Evolutionary conservation across 169 alveolate genomes (phyloP).

Genomic region (Plasmodium cynomolgi): DNA sequence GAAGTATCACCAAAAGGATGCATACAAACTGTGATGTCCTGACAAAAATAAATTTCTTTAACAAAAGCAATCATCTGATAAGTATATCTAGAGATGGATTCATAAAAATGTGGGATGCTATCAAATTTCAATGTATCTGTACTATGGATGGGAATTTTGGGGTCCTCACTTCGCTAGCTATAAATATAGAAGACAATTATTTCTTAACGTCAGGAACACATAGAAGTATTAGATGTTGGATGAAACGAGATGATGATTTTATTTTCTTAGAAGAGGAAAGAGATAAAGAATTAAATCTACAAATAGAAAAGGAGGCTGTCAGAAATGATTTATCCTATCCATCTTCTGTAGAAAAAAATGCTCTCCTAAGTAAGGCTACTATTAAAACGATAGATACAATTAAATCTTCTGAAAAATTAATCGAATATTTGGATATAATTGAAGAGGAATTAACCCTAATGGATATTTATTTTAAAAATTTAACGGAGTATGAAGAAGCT

Average conservation of each 20-base stretch:
- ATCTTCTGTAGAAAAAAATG: constrained; percentile 81
- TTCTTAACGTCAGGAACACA: constrained; percentile 80
- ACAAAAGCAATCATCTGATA: constrained; percentile 65
- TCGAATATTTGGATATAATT: constrained; percentile 77
- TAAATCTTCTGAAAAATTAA: constrained; percentile 85
- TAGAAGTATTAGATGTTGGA: constrained; percentile 86
- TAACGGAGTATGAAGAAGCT: constrained; percentile 70
- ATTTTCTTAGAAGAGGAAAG: constrained; percentile 87
- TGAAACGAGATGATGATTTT: constrained; percentile 83
- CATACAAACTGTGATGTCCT: constrained; percentile 77
- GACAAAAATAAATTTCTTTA: constrained; percentile 68
- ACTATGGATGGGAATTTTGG: constrained; percentile 79
- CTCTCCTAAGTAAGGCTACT: constrained; percentile 83
- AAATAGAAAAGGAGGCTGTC: constrained; percentile 85
- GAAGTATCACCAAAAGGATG: constrained; percentile 83
- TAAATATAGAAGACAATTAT: constrained; percentile 76
- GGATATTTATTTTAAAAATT: constrained; percentile 72
- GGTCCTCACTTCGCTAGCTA: constrained; percentile 68
- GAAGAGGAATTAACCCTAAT: constrained; percentile 75
- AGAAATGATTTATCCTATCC: constrained; percentile 83
- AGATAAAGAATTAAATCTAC: constrained; percentile 88
- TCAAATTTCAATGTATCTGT: constrained; percentile 80
- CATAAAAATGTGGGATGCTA: constrained; percentile 86
- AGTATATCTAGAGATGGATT: constrained; percentile 84
- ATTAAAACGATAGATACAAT: constrained; percentile 86